Percentiles rank a stretch among this genome's conserved stretches.
Evolutionary conservation across 768 basidiomycete genomes (phyloP).

Genomic region (Suillus brevipes): DNA sequence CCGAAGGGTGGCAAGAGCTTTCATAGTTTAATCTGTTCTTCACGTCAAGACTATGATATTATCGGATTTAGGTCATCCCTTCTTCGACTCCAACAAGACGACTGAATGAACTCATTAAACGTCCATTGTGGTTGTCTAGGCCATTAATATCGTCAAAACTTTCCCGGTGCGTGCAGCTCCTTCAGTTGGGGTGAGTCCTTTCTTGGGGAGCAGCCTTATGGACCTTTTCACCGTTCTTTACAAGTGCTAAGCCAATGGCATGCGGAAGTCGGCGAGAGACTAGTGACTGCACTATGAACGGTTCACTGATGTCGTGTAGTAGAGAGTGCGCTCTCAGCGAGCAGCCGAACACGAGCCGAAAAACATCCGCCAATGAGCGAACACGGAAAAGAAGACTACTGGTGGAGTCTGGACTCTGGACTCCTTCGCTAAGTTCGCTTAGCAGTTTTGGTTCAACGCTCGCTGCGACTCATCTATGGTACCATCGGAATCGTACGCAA

Average conservation of each 20-base stretch:
- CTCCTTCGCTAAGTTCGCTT: not conserved
- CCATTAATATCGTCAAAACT: not conserved
- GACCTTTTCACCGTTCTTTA: constrained; percentile 83
- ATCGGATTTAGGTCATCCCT: constrained; percentile 34
- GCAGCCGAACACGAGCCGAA: not conserved
- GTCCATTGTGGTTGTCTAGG: constrained; percentile 51
- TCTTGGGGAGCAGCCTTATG: constrained; percentile 85
- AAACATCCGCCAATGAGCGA: not conserved
- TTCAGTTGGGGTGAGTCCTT: constrained; percentile 78
- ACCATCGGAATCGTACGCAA: not conserved
- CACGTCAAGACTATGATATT: constrained; percentile 76
- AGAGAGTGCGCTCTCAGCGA: not conserved
- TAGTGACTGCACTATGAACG: not conserved
- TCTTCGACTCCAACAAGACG: constrained; percentile 77
- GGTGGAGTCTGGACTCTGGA: no score
- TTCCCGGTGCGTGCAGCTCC: constrained; percentile 47
- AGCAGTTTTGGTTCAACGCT: not conserved
- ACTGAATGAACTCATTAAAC: constrained; percentile 49
- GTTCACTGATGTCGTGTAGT: no score
- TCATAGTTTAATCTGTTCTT: constrained; percentile 80
- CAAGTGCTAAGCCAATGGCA: constrained; percentile 73
- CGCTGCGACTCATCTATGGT: not conserved
- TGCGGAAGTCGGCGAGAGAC: not conserved
- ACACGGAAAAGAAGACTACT: not conserved
- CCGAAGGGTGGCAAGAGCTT: not conserved